Base-by-base conservation (phyloP, 768 basidiomycete species). In the Mrakia hoshinonis region DNA sequence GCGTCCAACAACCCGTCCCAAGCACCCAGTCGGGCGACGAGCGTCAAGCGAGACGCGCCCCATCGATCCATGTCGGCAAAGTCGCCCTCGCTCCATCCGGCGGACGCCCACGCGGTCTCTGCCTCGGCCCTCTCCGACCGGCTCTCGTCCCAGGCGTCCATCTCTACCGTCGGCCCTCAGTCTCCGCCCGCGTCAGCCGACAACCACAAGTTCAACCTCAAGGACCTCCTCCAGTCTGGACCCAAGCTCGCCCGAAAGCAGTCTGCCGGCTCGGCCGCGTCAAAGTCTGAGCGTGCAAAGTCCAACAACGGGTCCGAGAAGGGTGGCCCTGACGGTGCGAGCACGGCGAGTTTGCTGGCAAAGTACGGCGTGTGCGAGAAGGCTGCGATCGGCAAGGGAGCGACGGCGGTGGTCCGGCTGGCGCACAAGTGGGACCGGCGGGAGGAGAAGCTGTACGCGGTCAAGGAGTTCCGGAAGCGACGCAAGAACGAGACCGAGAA, bases 401-500 rank as follows among this genome's bases (percentile, higher is more conserved):
- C 95, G n/a, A 99, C 96, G 31, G 92, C 91, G 61, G 92, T 97
- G 68, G 95, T 99, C 54, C 83, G 92, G 58, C 85, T 99, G 22
- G 95, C 94, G 52, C 96, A 99, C 81, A 99, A 98, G 82, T 98
- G 95, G 95, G 96, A 99, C 79, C 84, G 94, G 72, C 86, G 83
- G 26, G 93, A 95, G 80, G 95, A 99, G 82, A 95, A 94, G 83
- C 83, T 98, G 39, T 99, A 97, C 76, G 95, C 95, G 55, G 90
- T 99, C 81, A 99, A 99, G 87, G 95, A 99, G 81, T 99, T 99
- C 84, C 89, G 95, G 66, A 97, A 96, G 80, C 87, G 95, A 74
- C 86, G 95, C 76, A 95, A 94, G 85, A 96, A 95, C 77, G 95
- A 99, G 82, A 87, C 93, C 6, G 95, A 99, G 81, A 96, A 96